These are phyloP conservation scores for Calocera viscosa DNA, from an alignment of 768 basidiomycete genomes.

Conservation along the genomic window DNA sequence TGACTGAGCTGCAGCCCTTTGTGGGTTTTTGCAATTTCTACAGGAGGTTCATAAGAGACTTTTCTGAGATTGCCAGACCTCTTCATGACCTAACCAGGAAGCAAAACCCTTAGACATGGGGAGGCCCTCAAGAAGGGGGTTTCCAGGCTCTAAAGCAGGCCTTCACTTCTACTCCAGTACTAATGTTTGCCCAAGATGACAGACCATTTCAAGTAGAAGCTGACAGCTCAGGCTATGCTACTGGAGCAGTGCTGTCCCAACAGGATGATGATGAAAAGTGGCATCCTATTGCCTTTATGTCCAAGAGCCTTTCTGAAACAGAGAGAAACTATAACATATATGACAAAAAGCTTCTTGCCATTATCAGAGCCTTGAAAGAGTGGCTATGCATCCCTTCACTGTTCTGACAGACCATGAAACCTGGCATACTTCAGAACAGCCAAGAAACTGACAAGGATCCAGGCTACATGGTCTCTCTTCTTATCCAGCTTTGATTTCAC, in stretches of 20 bases:
- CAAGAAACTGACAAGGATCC: constrained; percentile 17
- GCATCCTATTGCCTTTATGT: constrained; percentile 17
- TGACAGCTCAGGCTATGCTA: constrained; percentile 24
- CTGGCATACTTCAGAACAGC: constrained; percentile 14
- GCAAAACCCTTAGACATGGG: constrained; percentile 4
- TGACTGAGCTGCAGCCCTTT: constrained; percentile 32
- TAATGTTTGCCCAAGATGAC: neutral
- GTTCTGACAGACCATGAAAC: constrained; percentile 14
- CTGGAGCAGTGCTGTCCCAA: constrained; percentile 25
- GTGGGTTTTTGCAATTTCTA: constrained; percentile 39
- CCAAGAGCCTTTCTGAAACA: constrained; percentile 15
- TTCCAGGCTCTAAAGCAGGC: constrained; percentile 9
- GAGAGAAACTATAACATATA: constrained; percentile 26
- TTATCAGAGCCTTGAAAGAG: constrained; percentile 13
- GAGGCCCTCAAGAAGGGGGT: neutral
- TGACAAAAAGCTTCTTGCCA: constrained; percentile 25
- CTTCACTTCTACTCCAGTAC: neutral
- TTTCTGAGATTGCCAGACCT: constrained; percentile 18
- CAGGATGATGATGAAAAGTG: neutral
- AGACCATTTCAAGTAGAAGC: constrained; percentile 16
- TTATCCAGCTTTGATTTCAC: constrained; percentile 13
- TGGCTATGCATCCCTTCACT: neutral
- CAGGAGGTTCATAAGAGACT: constrained; percentile 31
- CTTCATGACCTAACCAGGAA: constrained; percentile 20
- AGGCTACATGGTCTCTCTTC: constrained; percentile 19